Evolutionary conservation across 352 stramenopile genomes (phyloP), one percentile per base, ranked within the genome.

Genomic region (Phytophthora tubulina): DNA sequence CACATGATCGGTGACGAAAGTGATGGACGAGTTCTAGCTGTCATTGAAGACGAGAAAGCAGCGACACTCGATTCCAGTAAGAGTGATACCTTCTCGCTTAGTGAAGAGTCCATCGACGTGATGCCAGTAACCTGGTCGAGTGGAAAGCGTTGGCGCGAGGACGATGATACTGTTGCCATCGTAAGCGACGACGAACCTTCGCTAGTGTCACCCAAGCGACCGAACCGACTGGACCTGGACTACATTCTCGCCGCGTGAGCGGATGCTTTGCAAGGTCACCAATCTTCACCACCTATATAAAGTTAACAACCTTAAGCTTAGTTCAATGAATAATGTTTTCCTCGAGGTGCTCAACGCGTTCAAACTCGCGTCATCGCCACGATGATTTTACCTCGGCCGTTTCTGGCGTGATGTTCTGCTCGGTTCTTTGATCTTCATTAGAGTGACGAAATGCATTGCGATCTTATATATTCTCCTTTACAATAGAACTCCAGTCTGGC

Each of bases 1-100:
- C 72, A 84, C 62, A 73, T 88, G 70, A 86, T 90, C 49, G 79
- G 75, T 52, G 62, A 73, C 32, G 63, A 79, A 2, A 63, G 49
- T 21, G 70, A 68, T 9, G 78, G 75, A 2, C 63, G 73, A 9
- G 15, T 69, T n/a, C 44, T 65, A 9, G 69, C 48, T 41, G 31
- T n/a, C 6, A 31, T 55, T 6, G 46, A 63, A 32, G 49, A 67
- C 27, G 39, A 62, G 21, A 14, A 52, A 33, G 31, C 27, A 15
- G 17, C 27, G 21, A 52, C 7, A 13, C 38, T 11, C 11, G 38
- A 44, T 44, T 44, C 8, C 38, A 44, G 11, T 15, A 6, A 11
- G 3, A 44, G 38, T 15, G 38, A 13, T 7, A 15, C 8, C 38
- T 11, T 15, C 5, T n/a, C 11, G 10, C 8, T 44, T 13, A 44